Base-by-base conservation (phyloP, 495 filamentous ascomycete species). In the Physcia stellaris region DNA sequence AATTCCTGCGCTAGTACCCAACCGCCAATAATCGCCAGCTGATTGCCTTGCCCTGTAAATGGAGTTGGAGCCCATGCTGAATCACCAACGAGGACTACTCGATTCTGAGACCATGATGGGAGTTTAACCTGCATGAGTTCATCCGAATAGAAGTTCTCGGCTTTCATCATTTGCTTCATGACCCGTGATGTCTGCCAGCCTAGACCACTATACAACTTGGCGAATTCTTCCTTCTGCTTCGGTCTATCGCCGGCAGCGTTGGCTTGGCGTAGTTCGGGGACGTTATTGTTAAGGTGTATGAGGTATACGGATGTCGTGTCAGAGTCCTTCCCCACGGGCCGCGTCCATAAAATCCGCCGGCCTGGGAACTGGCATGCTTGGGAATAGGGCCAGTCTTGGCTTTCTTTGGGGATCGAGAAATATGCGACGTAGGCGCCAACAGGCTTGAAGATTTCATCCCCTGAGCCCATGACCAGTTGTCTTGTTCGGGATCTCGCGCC, bases 1-100 rank as follows among this genome's bases (percentile, higher is more conserved):
- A 75, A 58, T 45, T 73, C 69, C 9, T 67, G 68, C 1, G 71
- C 71, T 0, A 73, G 57, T 2, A 71, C 35, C 39, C 71, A 75
- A 0, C 67, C 63, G 7, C 70, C 68, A 7, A 64, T 56, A 0
- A 75, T 46, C 6, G 54, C 48, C n/a, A 46, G 44, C 0, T 60
- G 60, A 0, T 66, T 71, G 0, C 69, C 70, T 55, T 70, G 60
- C 2, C 70, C 68, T 13, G 62, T 68, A n/a, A n/a, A n/a, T 0
- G 61, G 50, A 4, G 59, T 56, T 0, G 9, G 30, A 32, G 15
- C 16, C 15, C 19, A 32, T 15, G 30, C 30, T 7, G 30, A 16
- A 18, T 32, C 30, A 6, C 30, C 30, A 12, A 32, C 15, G 15
- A 32, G 9, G 7, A 32, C 12, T 16, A 15, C 16, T 32, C 30